Base-by-base conservation (phyloP, 202 grass and related monocot species). In the Setaria italica region DNA sequence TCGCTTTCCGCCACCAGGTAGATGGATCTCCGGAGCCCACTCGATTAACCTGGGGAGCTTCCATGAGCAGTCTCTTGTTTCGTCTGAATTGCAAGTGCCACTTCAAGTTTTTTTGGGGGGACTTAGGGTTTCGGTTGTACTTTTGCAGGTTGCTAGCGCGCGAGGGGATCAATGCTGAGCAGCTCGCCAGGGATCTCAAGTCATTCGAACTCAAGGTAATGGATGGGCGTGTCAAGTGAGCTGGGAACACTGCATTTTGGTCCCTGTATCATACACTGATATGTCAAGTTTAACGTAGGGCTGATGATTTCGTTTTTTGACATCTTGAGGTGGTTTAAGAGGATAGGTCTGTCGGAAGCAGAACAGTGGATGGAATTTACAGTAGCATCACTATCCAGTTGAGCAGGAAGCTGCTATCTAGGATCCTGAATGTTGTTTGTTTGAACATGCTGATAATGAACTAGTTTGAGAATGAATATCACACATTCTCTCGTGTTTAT, bases 131-230 rank as follows among this genome's bases (percentile, higher is more conserved):
- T 86, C 7, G 62, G 60, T 70, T 86, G 65, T 78, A 41, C 78
- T 57, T 79, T 32, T 75, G 30, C 69, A 99, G 97, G 79, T 89
- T 99, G 69, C 90, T 99, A 48, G 97, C 97, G 4, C 91, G 93
- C 47, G 97, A 96, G 93, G 97, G 97, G 67, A 96, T 99, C 70
- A 96, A 96, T 87, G 92, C 92, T 0, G 97, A 99, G 55, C 88
- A 92, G 82, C 93, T 99, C 37, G 89, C 97, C 64, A 90, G 93
- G 81, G 93, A 96, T 80, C 97, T 99, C 79, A 99, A 96, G 62
- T 99, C 97, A 25, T 92, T 99, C 9, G 97, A 99, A 80, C 85
- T 99, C 69, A 99, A 96, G 97, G 97, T 96, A 88, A 86, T 76
- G 43, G 87, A 86, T 71, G 29, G 34, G 50, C 64, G 34, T 49